Percentiles rank a stretch among this genome's conserved stretches.
Conservation (phyloP, 2,329 filamentous ascomycete genomes). For the Fusarium sarcochroum region DNA sequence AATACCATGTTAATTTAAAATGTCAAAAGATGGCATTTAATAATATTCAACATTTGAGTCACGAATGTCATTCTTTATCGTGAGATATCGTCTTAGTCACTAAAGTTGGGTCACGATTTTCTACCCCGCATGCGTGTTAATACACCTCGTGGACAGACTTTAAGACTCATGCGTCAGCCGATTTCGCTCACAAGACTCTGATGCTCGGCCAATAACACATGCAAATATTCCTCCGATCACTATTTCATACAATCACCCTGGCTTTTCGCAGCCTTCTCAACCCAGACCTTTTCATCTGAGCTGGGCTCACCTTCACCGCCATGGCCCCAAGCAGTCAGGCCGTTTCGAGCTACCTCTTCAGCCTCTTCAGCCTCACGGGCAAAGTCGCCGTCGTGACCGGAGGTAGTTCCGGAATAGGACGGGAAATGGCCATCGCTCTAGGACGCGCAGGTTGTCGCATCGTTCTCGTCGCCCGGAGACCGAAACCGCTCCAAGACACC, state of each 20-base stretch:
- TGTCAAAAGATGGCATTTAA: too few species aligned
- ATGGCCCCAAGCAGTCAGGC: slow-evolving; percentile 30
- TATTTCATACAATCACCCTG: neutral
- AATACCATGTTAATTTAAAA: too few species aligned
- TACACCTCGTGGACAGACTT: slow-evolving; percentile 23
- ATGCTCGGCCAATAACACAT: slow-evolving; percentile 9
- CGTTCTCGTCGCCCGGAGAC: slow-evolving; percentile 50
- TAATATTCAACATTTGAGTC: too few species aligned
- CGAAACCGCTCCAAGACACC: slow-evolving; percentile 43
- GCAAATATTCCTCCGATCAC: neutral
- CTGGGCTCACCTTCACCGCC: slow-evolving; percentile 5
- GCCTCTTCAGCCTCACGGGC: slow-evolving; percentile 51
- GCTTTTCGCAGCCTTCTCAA: accelerated
- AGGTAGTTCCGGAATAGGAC: slow-evolving; percentile 54
- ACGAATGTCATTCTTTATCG: neutral
- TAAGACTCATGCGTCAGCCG: slow-evolving; percentile 19
- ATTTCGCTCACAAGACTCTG: slow-evolving; percentile 31
- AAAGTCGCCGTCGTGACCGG: slow-evolving; percentile 52
- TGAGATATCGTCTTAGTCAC: slow-evolving; percentile 5
- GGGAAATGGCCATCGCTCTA: slow-evolving; percentile 50
- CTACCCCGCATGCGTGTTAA: slow-evolving; percentile 31
- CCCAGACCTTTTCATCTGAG: neutral
- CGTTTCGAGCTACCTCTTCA: slow-evolving; percentile 45
- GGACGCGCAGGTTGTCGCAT: slow-evolving; percentile 51
- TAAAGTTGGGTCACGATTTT: slow-evolving; percentile 16